Evolutionary conservation across 371 early-diverging fungal species (phyloP).

Genomic region (Batrachochytrium dendrobatidis): DNA sequence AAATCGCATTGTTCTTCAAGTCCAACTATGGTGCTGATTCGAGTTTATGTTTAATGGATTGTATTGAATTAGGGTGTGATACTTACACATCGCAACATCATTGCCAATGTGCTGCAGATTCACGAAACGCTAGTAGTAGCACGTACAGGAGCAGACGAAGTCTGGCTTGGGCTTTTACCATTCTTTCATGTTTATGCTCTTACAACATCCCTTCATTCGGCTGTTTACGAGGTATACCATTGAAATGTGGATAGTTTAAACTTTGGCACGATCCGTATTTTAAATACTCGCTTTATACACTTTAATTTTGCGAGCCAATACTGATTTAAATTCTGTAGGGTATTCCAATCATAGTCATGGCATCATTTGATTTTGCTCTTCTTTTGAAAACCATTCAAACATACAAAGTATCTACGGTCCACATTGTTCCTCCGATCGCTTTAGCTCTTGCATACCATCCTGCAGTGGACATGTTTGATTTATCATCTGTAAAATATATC

Average conservation of each 20-base stretch:
- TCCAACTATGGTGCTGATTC: too few species aligned
- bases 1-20: too few species aligned
- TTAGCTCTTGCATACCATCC: slow-evolving; percentile 35
- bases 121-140: background rate
- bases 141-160: slow-evolving; percentile 8
- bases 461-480: slow-evolving; percentile 52
- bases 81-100: slow-evolving; percentile 72
- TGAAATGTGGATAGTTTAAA: background rate
- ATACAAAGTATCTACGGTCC: slow-evolving; percentile 59
- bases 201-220: background rate
- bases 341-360: slow-evolving; percentile 44
- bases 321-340: slow-evolving; percentile 9
- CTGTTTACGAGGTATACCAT: background rate
- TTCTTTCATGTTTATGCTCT: slow-evolving; percentile 70
- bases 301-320: background rate
- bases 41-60: background rate
- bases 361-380: slow-evolving; percentile 49
- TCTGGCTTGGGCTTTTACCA: slow-evolving; percentile 59
- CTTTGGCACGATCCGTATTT: background rate
- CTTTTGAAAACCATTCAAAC: slow-evolving; percentile 50
- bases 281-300: background rate
- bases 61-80: slow-evolving; percentile 57
- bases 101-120: slow-evolving; percentile 48
- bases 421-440: slow-evolving; percentile 75
- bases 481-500: slow-evolving; percentile 52